Base-by-base conservation (phyloP, 495 filamentous ascomycete genomes). In the Amphirosellinia nigrospora region DNA sequence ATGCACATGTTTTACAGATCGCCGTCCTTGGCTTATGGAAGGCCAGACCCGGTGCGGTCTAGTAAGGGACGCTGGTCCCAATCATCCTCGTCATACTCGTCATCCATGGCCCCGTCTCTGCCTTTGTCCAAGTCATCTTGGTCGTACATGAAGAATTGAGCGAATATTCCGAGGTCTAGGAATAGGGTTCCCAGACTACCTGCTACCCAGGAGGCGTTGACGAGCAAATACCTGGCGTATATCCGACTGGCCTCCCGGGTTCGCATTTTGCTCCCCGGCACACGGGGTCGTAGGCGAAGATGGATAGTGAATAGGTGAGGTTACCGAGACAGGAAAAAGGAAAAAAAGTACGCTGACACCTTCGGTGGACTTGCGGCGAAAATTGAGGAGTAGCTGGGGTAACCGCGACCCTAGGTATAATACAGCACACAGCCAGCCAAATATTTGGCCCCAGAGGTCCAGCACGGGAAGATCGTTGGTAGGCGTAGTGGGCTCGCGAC, bases 271-370 rank as follows among this genome's bases (percentile, higher is more conserved):
- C 77, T 45, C 75, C 71, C 10, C 64, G 78, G 73, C 88, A 90
- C 41, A 82, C 78, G 5, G 95, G 91, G 23, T 92, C 91, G 74
- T 92, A 97, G 8, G 93, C 94, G 55, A 98, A 81, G 48, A 99
- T 98, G n/a, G 88, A 92, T 21, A 97, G 76, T 6, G 98, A 94
- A 74, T 96, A 99, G 0, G 95, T 97, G 65, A 95, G 73, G 75
- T 99, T 99, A 3, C 96, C 96, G 26, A 98, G 86, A 77, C 94
- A 97, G 9, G 95, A 96, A 76, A 99, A 99, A 98, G 82, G 82
- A 99, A 99, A 83, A 99, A 99, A 0, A 99, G 83, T 73, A 97
- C 85, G 23, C 91, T 94, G 6, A 99, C 89, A 3, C 95, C 96
- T 38, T 97, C 94, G 1, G 94, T 97, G 36, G 89, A 92, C 79